A percentile compares a stretch with the other conserved stretches of the same genome.
Conservation (phyloP, 768 basidiomycete genomes). For the Phanerodontia chrysosporium region DNA sequence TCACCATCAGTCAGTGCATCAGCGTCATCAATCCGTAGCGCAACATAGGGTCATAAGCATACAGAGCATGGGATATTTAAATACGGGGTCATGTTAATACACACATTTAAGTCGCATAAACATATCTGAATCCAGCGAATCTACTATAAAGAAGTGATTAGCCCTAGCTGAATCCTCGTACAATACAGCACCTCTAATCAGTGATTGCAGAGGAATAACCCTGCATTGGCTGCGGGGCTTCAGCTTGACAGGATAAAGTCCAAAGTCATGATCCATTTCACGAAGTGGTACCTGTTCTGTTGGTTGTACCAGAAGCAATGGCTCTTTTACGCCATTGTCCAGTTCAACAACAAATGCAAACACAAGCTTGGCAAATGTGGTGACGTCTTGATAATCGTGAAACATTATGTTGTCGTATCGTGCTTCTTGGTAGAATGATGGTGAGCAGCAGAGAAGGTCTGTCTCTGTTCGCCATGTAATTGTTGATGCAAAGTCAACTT, state of each 20-base stretch:
- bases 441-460: constrained; percentile 20
- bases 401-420: constrained; percentile 26
- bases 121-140: constrained; percentile 4
- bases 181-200: constrained; percentile 2
- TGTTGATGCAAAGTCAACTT: constrained; percentile 15
- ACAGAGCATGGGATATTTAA: too few relatives aligned
- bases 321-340: background rate
- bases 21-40: too few relatives aligned
- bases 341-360: background rate
- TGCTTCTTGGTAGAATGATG: constrained; percentile 11
- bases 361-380: background rate
- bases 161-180: background rate
- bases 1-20: too few relatives aligned
- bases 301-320: constrained; percentile 1
- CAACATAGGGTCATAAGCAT: too few relatives aligned
- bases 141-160: background rate
- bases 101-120: background rate
- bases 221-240: background rate
- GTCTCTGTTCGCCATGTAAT: constrained; percentile 15
- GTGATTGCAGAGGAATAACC: background rate
- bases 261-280: constrained; percentile 1
- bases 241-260: background rate
- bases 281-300: background rate
- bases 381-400: constrained; percentile 1
- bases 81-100: too few relatives aligned